These are phyloP conservation scores for Lyophyllum atratum DNA, from an alignment of 768 basidiomycete species.

Conservation along the genomic window DNA sequence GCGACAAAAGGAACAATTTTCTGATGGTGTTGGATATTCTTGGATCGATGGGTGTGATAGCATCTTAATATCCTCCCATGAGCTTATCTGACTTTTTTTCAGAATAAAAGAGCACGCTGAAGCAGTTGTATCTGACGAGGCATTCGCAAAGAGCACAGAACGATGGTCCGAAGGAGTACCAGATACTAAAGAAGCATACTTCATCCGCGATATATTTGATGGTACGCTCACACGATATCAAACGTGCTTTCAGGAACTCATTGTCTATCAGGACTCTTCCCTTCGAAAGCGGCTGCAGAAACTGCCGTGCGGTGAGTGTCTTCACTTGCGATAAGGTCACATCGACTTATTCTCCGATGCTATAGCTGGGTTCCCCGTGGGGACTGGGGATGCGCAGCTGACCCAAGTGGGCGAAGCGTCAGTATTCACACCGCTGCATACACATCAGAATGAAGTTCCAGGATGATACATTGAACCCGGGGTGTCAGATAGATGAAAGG, in stretches of 20 bases:
- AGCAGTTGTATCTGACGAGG: slow-evolving; percentile 75
- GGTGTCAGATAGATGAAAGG: slow-evolving; percentile 28
- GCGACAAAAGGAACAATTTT: slow-evolving; percentile 99
- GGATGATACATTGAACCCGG: slow-evolving; percentile 26
- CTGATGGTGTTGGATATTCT: slow-evolving; percentile 97
- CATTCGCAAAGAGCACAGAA: slow-evolving; percentile 67
- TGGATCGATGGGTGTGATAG: slow-evolving; percentile 90
- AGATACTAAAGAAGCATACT: slow-evolving; percentile 96
- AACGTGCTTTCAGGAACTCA: slow-evolving; percentile 11
- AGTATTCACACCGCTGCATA: slow-evolving; percentile 96
- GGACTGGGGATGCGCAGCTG: slow-evolving; percentile 95
- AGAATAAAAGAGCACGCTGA: slow-evolving; percentile 92
- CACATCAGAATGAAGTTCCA: slow-evolving; percentile 32
- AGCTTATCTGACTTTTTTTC: slow-evolving; percentile 10
- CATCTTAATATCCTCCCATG: not conserved
- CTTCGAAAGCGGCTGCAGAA: slow-evolving; percentile 78
- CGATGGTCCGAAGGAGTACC: slow-evolving; percentile 83
- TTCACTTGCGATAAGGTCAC: slow-evolving; percentile 2
- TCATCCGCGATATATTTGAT: slow-evolving; percentile 91
- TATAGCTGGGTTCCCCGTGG: slow-evolving; percentile 88
- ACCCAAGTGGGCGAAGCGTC: slow-evolving; percentile 95
- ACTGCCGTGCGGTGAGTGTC: slow-evolving; percentile 84
- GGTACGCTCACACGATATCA: slow-evolving; percentile 36
- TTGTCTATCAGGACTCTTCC: slow-evolving; percentile 68
- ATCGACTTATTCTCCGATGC: slow-evolving; percentile 5